phyloP scores from a whole-genome alignment of 176 grass and related monocot genomes.

The Leersia perrieri region DNA sequence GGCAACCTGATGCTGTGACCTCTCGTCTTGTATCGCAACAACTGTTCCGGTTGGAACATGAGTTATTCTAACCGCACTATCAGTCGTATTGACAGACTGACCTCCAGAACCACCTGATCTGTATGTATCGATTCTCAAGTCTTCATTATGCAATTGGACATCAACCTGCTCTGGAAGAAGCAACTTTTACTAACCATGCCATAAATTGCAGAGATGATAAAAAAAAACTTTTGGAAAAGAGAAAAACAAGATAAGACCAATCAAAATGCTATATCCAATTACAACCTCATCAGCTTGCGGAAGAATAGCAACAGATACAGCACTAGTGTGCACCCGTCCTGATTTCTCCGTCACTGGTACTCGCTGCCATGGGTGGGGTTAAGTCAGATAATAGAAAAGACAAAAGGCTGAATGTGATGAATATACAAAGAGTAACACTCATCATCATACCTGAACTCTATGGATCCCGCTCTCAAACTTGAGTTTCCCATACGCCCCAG shows the following conservation, averaged over 20 bases:
- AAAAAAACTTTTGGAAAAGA: neutral
- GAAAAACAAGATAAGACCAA: neutral
- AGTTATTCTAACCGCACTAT: constrained; percentile 92
- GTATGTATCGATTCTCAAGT: constrained; percentile 92
- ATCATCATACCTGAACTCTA: constrained; percentile 80
- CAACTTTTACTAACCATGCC: neutral
- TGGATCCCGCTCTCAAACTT: constrained; percentile 96
- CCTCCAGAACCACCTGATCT: constrained; percentile 81
- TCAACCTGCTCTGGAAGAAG: constrained; percentile 62
- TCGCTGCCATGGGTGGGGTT: constrained; percentile 44
- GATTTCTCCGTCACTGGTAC: constrained; percentile 93
- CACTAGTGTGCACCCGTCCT: constrained; percentile 91
- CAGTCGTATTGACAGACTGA: constrained; percentile 93
- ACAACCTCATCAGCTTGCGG: constrained; percentile 90
- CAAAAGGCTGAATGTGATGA: neutral
- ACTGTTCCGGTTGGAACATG: constrained; percentile 83
- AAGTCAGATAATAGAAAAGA: constrained; percentile 6
- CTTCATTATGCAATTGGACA: constrained; percentile 82
- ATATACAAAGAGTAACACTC: neutral
- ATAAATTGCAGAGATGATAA: neutral
- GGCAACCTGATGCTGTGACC: constrained; percentile 90
- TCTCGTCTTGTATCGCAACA: constrained; percentile 98
- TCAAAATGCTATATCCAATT: constrained; percentile 19
- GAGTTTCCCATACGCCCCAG: constrained; percentile 77
- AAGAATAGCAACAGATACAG: constrained; percentile 90